These are phyloP conservation scores for Daucus carota DNA, from an alignment of 129 eudicot genomes.

Conservation along the genomic window DH1_v3.0 NC_030388.2:22262001-22262500, in stretches of 20 bases:
- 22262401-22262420: neutral
- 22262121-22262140: neutral
- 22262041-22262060: constrained; percentile 40
- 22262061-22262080: constrained; percentile 51
- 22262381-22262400: neutral
- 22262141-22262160: neutral
- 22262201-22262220: neutral
- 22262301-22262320: neutral
- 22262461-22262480: neutral
- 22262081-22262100: neutral
- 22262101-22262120: neutral
- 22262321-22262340: neutral
- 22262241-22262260: neutral
- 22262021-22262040: constrained; percentile 15
- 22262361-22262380: neutral
- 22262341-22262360: neutral
- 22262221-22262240: neutral
- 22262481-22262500: neutral
- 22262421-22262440: neutral
- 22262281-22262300: neutral
- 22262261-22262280: neutral
- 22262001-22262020: constrained; percentile 80
- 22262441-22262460: neutral
- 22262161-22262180: neutral
- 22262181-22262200: neutral